phyloP scores from a whole-genome alignment of 148 eudicot species.

The Chenopodium formosanum region DNA sequence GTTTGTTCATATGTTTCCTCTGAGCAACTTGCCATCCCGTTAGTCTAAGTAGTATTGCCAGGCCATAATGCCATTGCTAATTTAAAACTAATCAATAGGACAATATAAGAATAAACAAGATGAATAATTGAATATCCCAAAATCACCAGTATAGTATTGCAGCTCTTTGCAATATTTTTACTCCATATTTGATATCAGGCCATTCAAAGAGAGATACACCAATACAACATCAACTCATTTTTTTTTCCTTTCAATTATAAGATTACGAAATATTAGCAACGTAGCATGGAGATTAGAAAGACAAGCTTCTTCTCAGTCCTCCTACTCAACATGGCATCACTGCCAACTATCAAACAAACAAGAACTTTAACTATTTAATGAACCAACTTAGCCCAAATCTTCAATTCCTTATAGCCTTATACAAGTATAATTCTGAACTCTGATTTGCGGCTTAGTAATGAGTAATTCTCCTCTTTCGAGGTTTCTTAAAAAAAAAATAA shows the following conservation, averaged over 20 bases:
- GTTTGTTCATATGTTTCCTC: background rate
- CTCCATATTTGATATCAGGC: background rate
- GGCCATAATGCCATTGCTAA: too few relatives aligned
- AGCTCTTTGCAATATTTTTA: background rate
- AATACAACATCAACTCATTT: background rate
- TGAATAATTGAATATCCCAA: background rate
- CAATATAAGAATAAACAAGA: background rate
- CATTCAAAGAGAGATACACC: background rate
- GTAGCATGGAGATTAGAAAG: background rate
- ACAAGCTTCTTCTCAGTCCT: background rate
- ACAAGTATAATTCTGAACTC: too few relatives aligned
- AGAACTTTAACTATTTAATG: background rate
- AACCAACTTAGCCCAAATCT: background rate
- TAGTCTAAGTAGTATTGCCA: background rate
- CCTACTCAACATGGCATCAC: background rate
- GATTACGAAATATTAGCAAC: background rate
- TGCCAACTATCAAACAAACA: background rate
- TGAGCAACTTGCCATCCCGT: background rate
- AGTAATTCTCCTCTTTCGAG: too few relatives aligned
- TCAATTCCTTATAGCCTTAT: background rate
- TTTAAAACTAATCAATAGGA: too few relatives aligned
- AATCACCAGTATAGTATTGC: background rate
- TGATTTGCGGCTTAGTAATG: too few relatives aligned
- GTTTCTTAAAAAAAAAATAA: too few relatives aligned
- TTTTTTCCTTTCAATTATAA: too few relatives aligned